Conservation (phyloP, 2,329 filamentous ascomycete genomes). For the Aphanocladium album region DNA sequence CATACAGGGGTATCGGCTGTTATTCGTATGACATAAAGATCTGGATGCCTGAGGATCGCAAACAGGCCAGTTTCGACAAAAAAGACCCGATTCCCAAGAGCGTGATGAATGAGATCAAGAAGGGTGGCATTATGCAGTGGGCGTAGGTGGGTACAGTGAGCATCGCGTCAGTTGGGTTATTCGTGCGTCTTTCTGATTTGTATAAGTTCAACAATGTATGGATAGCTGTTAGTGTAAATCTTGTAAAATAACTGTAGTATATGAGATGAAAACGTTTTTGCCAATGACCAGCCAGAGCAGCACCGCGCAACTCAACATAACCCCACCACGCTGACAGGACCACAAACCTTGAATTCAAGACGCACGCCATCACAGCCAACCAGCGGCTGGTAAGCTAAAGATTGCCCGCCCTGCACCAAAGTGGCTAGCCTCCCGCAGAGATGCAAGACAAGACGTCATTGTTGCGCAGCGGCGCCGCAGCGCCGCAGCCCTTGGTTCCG, state of each 20-base stretch:
- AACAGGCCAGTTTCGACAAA: neutral
- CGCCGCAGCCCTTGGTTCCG: neutral
- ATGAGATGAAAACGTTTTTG: no score
- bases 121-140: neutral
- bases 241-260: neutral
- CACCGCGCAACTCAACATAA: neutral
- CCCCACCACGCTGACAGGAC: no score
- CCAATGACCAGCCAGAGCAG: neutral
- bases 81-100: neutral
- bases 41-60: neutral
- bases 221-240: neutral
- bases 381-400: no score
- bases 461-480: neutral
- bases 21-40: neutral
- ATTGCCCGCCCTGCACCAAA: neutral
- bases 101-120: neutral
- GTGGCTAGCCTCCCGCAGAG: no score
- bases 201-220: neutral
- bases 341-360: neutral
- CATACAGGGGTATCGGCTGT: neutral
- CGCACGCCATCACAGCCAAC: no score
- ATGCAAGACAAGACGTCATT: neutral
- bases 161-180: neutral
- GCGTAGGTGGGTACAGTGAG: neutral
- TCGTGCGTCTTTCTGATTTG: neutral